A percentile compares a stretch with the other conserved stretches of the same genome.
Evolutionary conservation across 2,329 filamentous ascomycete species (phyloP).

Genomic region (Fusarium verticillioides): DNA sequence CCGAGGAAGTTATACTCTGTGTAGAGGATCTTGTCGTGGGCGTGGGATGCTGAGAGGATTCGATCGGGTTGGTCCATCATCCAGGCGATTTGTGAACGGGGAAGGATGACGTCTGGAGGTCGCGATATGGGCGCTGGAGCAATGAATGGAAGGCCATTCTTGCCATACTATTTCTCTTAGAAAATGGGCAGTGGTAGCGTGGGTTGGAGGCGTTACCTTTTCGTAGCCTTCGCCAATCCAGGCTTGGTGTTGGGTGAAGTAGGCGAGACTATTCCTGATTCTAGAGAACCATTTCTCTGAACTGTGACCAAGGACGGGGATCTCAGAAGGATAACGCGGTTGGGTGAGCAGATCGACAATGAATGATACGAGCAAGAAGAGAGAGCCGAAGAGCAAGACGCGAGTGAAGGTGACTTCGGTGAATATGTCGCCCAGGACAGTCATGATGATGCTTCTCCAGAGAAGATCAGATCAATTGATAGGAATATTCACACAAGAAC

Average conservation of each 20-base stretch:
- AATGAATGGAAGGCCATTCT: conserved; percentile 54
- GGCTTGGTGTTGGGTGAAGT: conserved; percentile 50
- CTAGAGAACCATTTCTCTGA: conserved; percentile 49
- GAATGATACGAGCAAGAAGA: conserved; percentile 53
- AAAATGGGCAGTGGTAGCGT: neutral
- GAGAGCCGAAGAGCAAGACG: conserved; percentile 40
- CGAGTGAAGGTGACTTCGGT: conserved; percentile 48
- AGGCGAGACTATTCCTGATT: conserved; percentile 54
- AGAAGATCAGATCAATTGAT: neutral
- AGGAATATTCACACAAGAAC: neutral
- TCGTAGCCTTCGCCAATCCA: conserved; percentile 58
- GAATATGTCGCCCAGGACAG: conserved; percentile 30
- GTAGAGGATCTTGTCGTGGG: conserved; percentile 54
- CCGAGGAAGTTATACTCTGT: conserved; percentile 57
- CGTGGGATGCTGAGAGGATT: conserved; percentile 54
- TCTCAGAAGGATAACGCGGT: conserved; percentile 53
- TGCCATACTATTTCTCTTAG: conserved; percentile 52
- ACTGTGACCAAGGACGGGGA: conserved; percentile 55
- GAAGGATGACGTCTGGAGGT: conserved; percentile 57
- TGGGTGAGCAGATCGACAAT: conserved; percentile 53
- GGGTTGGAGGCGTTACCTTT: conserved; percentile 45
- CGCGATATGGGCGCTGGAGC: conserved; percentile 55
- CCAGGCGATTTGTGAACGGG: conserved; percentile 57
- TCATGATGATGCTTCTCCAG: conserved; percentile 12
- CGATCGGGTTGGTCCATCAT: conserved; percentile 60